Evolutionary conservation across 2,329 filamentous ascomycete genomes (phyloP), one percentile per base, ranked within the genome.

Genomic region (Trichoderma sp.): DNA sequence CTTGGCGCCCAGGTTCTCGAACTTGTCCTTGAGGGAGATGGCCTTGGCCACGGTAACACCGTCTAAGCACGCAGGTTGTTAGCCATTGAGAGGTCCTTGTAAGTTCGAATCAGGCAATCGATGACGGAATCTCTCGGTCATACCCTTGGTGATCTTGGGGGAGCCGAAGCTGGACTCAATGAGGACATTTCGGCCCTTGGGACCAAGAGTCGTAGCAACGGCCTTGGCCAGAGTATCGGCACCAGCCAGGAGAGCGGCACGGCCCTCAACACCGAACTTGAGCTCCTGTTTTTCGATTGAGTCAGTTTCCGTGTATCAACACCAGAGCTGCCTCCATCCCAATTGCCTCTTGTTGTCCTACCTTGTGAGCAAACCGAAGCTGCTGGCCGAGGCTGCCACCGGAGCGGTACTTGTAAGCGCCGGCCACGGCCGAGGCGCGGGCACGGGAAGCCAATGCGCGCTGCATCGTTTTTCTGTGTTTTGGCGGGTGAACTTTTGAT

Each of bases 101-200:
- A 14, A 56, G 10, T 10, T 15, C 15, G 12, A 7, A 19, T 69
- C 76, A 72, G 68, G 2, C 21, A 30, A 30, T 7, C 19, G 2
- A 1, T 28, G 28, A 2, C 10, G 9, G 43, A 7, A 30, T 30
- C 9, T 56, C 43, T 56, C 51, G 19, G 19, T 17, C 54, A 69
- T 83, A 97, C 94, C 94, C 85, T 99, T 99, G 75, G 95, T 99
- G 81, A 99, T 99, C 88, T 99, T 99, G 75, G 95, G 95, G 55
- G 95, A 97, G 79, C 95, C 95, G 76, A 97, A 99, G 84, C 92
- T 92, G 69, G 94, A 97, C 85, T 99, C 95, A 73, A 99, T 99
- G 76, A 99, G 80, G 72, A 99, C 95, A 82, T 98, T 99, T 78
- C 95, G 90, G 80, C 95, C 95, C 87, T 99, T 99, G 74, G 95